Conservation (phyloP, 495 filamentous ascomycete genomes). For the Evansstolkia leycettana region DNA sequence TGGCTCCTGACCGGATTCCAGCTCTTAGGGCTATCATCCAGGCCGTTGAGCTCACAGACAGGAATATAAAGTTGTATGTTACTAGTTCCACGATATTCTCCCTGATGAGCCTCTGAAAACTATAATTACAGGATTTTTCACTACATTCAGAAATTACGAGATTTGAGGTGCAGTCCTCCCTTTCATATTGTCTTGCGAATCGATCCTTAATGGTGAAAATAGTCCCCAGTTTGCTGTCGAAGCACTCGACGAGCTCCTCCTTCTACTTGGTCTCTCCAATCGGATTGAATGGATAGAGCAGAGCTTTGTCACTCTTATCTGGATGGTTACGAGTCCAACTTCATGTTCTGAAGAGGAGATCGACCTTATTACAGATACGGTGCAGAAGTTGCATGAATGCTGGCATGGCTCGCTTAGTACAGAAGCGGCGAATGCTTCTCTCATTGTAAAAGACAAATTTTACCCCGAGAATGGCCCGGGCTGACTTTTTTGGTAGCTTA, state of each 20-base stretch:
- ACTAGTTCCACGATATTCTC: too few species aligned
- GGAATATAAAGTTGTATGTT: conserved; percentile 46
- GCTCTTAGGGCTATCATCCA: conserved; percentile 37
- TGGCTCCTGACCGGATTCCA: conserved; percentile 4
- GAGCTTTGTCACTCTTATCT: conserved; percentile 47
- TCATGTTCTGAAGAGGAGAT: conserved; percentile 8
- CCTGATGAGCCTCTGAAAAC: neutral
- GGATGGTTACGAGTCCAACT: conserved; percentile 35
- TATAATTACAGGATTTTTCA: conserved; percentile 41
- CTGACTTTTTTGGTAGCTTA: conserved; percentile 35
- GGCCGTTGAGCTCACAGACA: conserved; percentile 42
- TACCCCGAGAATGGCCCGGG: conserved; percentile 1
- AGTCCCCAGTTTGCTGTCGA: conserved; percentile 34
- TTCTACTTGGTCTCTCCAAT: conserved; percentile 24
- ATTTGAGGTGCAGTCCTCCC: conserved; percentile 6
- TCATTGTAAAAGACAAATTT: conserved; percentile 41
- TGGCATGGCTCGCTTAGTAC: conserved; percentile 28
- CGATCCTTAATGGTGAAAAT: neutral
- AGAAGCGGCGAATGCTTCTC: conserved; percentile 53
- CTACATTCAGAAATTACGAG: conserved; percentile 55
- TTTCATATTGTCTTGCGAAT: neutral
- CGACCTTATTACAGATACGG: conserved; percentile 20
- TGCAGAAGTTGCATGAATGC: conserved; percentile 22
- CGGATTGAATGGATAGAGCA: conserved; percentile 49
- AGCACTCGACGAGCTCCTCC: conserved; percentile 48